These are phyloP conservation scores for Alternaria arbusti DNA, from an alignment of 2,329 filamentous ascomycete genomes.

Conservation along the genomic window DNA sequence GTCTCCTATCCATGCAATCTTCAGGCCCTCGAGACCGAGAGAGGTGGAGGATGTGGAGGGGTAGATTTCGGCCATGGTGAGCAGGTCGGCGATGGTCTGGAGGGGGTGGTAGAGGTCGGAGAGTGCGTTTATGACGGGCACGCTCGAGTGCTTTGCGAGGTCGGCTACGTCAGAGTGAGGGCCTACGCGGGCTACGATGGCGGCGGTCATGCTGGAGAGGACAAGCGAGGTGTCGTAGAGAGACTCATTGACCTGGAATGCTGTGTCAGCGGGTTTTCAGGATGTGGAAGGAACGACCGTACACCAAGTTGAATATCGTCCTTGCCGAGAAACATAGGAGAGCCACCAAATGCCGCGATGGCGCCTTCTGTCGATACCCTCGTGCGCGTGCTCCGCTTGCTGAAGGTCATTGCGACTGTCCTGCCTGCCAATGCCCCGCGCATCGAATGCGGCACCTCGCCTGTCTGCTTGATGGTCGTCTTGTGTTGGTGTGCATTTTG, in stretches of 20 bases:
- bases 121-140: constrained; percentile 65
- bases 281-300: constrained; percentile 36
- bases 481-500: constrained; percentile 83
- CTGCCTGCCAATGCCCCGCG: constrained; percentile 71
- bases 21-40: constrained; percentile 79
- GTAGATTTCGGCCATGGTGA: constrained; percentile 85
- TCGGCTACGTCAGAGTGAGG: constrained; percentile 58
- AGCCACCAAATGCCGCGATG: constrained; percentile 84
- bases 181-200: constrained; percentile 59
- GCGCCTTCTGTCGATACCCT: constrained; percentile 93
- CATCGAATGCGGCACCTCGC: constrained; percentile 65
- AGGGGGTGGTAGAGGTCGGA: constrained; percentile 93
- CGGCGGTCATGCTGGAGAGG: constrained; percentile 75
- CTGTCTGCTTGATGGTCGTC: constrained; percentile 71
- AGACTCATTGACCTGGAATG: constrained; percentile 79
- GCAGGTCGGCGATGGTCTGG: constrained; percentile 91
- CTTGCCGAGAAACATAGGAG: constrained; percentile 95
- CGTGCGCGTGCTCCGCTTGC: constrained; percentile 91
- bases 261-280: constrained; percentile 9
- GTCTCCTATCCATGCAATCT: constrained; percentile 95
- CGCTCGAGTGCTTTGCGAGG: constrained; percentile 56
- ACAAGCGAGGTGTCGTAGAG: constrained; percentile 91
- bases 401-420: constrained; percentile 95
- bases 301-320: constrained; percentile 96
- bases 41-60: constrained; percentile 55